Base-by-base conservation (phyloP, 768 basidiomycete genomes). In the Phlebiopsis gigantea region DNA sequence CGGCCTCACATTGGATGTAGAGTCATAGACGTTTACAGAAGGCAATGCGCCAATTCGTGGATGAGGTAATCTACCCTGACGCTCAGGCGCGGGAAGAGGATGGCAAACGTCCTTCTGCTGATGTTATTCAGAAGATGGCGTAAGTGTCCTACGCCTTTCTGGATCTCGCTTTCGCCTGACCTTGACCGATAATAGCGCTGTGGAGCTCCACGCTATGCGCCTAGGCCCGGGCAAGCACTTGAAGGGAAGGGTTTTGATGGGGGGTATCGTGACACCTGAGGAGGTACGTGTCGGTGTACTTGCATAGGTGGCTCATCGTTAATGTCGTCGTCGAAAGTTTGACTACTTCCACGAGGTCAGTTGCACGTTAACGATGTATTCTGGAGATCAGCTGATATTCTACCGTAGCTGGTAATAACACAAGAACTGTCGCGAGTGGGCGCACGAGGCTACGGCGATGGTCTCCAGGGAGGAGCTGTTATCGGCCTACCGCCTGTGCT, bases 181-280 rank as follows among this genome's bases (percentile, higher is more conserved):
- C 8, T 58, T 30, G 6, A 10, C 31, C 67, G 30, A 8, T 46
- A 34, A n/a, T 44, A 87, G 84, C 15, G 83, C 84, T 50, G 52
- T 81, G 28, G 85, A 93, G 64, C 55, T 98, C 19, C 89, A 92
- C 67, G 90, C 91, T 14, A 96, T 97, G 92, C 79, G 90, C 21
- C 77, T 95, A 73, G 96, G 96, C 15, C 95, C 95, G 0, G 91
- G 90, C 31, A 90, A 87, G 64, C 93, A 94, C 63, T 72, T 95
- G 43, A 79, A 90, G 68, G 95, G 95, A 1, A 76, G 79, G n/a
- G 78, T 73, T 6, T 75, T 96, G 2, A 83, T 91, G 77, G 79
- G 76, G 56, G 93, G 88, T 3, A 65, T 87, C 24, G 85, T 93
- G 19, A 81, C 82, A 60, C 88, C 90, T 1, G 89, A 92, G 68